phyloP scores from a whole-genome alignment of 148 eudicot species.

The Rhododendron molle region DNA sequence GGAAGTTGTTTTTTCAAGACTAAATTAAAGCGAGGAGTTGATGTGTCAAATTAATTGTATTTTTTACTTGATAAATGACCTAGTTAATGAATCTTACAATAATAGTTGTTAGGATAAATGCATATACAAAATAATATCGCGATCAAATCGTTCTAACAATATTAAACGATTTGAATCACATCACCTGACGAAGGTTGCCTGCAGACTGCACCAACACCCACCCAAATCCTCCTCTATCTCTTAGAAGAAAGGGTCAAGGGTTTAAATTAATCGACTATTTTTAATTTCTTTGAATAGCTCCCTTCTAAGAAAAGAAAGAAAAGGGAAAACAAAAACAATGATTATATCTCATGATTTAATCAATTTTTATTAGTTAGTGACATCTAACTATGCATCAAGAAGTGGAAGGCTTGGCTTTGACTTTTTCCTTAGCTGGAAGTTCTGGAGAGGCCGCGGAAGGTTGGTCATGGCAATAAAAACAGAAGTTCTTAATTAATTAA shows the following conservation, averaged over 20 bases:
- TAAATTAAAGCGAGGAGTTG: not conserved
- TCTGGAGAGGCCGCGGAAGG: not conserved
- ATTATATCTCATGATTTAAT: not conserved
- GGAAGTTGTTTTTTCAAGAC: too few relatives aligned
- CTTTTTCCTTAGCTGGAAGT: not conserved
- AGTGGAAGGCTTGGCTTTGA: not conserved
- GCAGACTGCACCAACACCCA: not conserved
- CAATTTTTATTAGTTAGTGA: not conserved
- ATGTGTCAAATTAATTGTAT: not conserved
- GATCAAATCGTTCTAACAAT: too few relatives aligned
- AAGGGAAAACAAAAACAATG: not conserved
- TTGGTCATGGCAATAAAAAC: not conserved
- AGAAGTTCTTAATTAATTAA: not conserved
- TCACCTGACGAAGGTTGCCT: not conserved
- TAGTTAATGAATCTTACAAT: not conserved
- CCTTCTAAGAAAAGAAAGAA: conserved; percentile 1
- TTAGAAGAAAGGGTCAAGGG: not conserved
- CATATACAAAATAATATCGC: too few relatives aligned
- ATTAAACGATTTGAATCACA: not conserved
- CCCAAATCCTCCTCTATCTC: not conserved
- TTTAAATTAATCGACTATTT: not conserved
- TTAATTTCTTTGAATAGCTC: not conserved
- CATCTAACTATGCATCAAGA: not conserved
- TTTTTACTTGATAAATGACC: not conserved
- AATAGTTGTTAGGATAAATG: too few relatives aligned